These are phyloP conservation scores for Yarrowia galli DNA, from an alignment of 1,139 yeast species.

Conservation along the genomic window DNA sequence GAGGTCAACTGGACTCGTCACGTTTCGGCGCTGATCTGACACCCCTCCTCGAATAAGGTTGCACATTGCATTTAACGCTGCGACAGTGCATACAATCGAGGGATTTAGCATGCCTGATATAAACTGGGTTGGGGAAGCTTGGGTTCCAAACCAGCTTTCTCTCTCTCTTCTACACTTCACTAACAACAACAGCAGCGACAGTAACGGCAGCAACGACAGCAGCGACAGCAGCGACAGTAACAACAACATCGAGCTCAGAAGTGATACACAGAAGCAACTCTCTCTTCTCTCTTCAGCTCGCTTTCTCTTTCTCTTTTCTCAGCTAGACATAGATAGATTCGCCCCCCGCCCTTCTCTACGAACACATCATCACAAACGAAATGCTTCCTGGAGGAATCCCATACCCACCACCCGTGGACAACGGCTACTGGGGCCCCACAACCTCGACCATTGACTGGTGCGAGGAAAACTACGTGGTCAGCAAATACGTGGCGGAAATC, in stretches of 20 bases:
- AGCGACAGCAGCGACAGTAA: neutral
- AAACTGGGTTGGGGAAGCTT: slow-evolving; percentile 25
- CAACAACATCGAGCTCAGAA: too few relatives aligned
- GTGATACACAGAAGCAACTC: too few relatives aligned
- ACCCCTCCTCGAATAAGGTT: neutral
- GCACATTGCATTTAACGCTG: slow-evolving; percentile 17
- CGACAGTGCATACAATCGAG: slow-evolving; percentile 32
- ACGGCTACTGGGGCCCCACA: slow-evolving; percentile 50
- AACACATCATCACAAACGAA: neutral
- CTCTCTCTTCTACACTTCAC: too few relatives aligned
- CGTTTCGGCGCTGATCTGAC: neutral
- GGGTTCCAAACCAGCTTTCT: too few relatives aligned
- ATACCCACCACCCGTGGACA: slow-evolving; percentile 45
- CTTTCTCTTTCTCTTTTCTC: too few relatives aligned
- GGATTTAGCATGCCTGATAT: slow-evolving; percentile 36
- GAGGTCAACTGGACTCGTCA: neutral
- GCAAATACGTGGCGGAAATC: slow-evolving; percentile 87
- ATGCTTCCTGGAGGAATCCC: slow-evolving; percentile 44
- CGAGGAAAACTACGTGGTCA: slow-evolving; percentile 90
- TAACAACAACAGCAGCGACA: neutral
- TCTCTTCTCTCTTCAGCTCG: too few relatives aligned
- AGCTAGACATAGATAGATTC: neutral
- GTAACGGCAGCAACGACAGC: neutral
- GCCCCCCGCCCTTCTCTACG: too few relatives aligned
- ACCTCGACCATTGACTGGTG: slow-evolving; percentile 92